These are phyloP conservation scores for Tolypocladium sp. DNA, from an alignment of 2,329 filamentous ascomycete genomes.

Conservation along the genomic window DNA sequence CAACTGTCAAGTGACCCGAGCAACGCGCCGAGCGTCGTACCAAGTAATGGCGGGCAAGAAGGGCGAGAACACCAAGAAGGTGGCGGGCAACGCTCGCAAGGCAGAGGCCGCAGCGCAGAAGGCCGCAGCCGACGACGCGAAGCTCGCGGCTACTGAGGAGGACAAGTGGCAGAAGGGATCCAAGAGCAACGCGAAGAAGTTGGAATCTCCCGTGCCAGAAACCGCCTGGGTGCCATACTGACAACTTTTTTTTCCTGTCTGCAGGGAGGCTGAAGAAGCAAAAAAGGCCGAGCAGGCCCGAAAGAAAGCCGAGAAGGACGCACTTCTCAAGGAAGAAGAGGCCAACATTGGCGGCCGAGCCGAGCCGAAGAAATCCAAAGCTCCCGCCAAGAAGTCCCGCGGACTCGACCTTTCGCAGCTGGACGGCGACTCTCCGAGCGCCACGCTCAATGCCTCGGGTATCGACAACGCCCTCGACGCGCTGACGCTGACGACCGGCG, in stretches of 20 bases:
- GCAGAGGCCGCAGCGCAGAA: slow-evolving; percentile 79
- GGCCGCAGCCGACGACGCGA: slow-evolving; percentile 58
- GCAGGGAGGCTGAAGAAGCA: slow-evolving; percentile 27
- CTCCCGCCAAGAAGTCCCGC: slow-evolving; percentile 58
- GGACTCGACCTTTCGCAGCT: slow-evolving; percentile 71
- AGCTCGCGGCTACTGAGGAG: slow-evolving; percentile 58
- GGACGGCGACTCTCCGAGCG: slow-evolving; percentile 49
- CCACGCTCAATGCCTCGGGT: slow-evolving; percentile 68
- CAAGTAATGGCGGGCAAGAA: slow-evolving; percentile 62
- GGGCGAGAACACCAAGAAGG: slow-evolving; percentile 82
- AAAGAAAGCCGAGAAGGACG: slow-evolving; percentile 89
- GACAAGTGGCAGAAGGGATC: slow-evolving; percentile 77
- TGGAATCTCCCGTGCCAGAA: slow-evolving; percentile 18
- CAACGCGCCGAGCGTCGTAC: neutral
- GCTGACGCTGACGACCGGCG: slow-evolving; percentile 54
- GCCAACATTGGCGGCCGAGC: slow-evolving; percentile 47
- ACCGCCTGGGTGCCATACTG: neutral
- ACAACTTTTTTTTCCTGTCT: neutral
- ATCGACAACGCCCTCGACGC: slow-evolving; percentile 94
- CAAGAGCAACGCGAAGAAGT: slow-evolving; percentile 86
- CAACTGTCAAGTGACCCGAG: neutral
- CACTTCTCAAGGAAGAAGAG: slow-evolving; percentile 76
- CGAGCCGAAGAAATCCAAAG: slow-evolving; percentile 58
- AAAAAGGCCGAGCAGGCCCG: slow-evolving; percentile 81
- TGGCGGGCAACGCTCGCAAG: slow-evolving; percentile 81